These are phyloP conservation scores for Vaccinium corymbosum DNA, from an alignment of 148 eudicot genomes.

Conservation along the genomic window DNA sequence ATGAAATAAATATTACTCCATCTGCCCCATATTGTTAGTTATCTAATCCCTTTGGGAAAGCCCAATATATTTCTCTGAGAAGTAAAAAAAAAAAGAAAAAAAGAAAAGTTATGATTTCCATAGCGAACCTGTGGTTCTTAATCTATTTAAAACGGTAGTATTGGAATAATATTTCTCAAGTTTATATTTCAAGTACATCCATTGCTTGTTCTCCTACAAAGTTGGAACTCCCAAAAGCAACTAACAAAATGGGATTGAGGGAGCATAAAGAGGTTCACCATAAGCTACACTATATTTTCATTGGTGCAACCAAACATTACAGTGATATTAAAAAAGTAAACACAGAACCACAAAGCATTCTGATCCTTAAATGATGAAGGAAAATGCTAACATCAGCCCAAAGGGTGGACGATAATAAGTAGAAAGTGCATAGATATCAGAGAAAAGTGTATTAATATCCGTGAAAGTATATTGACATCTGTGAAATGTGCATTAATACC, in stretches of 20 bases:
- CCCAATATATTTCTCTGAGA: not conserved
- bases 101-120: not conserved
- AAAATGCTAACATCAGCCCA: no score
- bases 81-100: not conserved
- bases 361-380: not conserved
- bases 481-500: no score
- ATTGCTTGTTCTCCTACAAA: not conserved
- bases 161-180: not conserved
- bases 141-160: not conserved
- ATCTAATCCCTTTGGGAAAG: not conserved
- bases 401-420: no score
- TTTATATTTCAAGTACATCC: not conserved
- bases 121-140: not conserved
- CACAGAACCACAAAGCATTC: constrained; percentile 4
- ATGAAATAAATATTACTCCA: not conserved
- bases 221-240: not conserved
- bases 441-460: no score
- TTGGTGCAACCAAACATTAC: not conserved
- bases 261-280: not conserved
- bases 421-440: no score
- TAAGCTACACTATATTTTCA: not conserved
- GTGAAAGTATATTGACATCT: no score
- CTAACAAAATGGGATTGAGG: not conserved
- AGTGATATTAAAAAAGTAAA: not conserved
- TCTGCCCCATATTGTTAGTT: not conserved